Evolutionary conservation across 2,329 filamentous ascomycete species (phyloP).

Genomic region (Diaporthe sp.): DNA sequence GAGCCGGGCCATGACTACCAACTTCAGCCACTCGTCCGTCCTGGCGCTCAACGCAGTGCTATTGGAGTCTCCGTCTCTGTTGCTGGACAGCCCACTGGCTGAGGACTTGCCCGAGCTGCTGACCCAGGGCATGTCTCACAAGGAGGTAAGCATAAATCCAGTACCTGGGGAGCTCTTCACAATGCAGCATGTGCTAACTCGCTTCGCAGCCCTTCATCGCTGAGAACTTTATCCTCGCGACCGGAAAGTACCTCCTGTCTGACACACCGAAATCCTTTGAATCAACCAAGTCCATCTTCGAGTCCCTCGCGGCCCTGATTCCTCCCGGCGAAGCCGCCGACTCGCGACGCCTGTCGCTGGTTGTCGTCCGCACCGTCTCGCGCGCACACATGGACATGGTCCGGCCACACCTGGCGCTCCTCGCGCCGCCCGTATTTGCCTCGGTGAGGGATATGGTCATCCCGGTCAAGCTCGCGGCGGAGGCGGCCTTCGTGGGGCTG

Average conservation of each 20-base stretch:
- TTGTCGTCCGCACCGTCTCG: slow-evolving; percentile 88
- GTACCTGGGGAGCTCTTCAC: background rate
- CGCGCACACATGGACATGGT: slow-evolving; percentile 85
- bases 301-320: slow-evolving; percentile 81
- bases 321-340: slow-evolving; percentile 84
- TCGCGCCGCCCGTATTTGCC: slow-evolving; percentile 89
- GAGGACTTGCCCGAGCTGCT: slow-evolving; percentile 85
- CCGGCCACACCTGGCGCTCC: slow-evolving; percentile 82
- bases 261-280: slow-evolving; percentile 80
- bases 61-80: slow-evolving; percentile 79
- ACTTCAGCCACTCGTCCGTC: slow-evolving; percentile 83
- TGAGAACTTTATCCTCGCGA: slow-evolving; percentile 89
- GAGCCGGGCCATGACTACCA: slow-evolving; percentile 82
- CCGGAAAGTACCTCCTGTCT: slow-evolving; percentile 89
- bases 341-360: slow-evolving; percentile 86
- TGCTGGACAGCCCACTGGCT: slow-evolving; percentile 75
- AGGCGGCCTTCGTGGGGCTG: slow-evolving; percentile 92
- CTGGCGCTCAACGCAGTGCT: slow-evolving; percentile 91
- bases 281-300: slow-evolving; percentile 82
- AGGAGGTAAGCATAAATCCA: slow-evolving; percentile 71
- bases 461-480: slow-evolving; percentile 93
- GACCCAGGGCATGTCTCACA: slow-evolving; percentile 82
- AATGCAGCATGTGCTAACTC: slow-evolving; percentile 15
- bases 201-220: slow-evolving; percentile 79
- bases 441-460: slow-evolving; percentile 93